phyloP scores from a whole-genome alignment of 805 yeast genomes.

The Naumovozyma baii region DNA sequence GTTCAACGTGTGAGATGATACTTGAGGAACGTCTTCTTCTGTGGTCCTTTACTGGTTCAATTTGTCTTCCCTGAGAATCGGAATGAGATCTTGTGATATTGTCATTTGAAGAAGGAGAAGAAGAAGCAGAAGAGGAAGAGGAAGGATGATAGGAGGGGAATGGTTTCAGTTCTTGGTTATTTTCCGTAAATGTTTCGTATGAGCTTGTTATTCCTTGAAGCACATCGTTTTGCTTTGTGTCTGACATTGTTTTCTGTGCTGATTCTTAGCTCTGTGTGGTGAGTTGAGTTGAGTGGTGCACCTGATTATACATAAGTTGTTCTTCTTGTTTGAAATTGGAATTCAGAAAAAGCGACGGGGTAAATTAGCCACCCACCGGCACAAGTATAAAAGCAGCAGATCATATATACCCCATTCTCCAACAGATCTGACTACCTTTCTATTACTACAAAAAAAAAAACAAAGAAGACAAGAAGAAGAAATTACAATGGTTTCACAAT shows the following conservation, averaged over 20 bases:
- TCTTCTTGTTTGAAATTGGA: too few species aligned
- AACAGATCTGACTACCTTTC: neutral
- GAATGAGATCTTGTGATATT: neutral
- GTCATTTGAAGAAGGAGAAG: too few species aligned
- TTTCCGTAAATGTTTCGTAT: neutral
- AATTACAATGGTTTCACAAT: conserved; percentile 23
- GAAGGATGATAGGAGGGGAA: conserved; percentile 26
- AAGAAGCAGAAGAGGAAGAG: too few species aligned
- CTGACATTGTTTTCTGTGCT: conserved; percentile 5
- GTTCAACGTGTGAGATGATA: conserved; percentile 83
- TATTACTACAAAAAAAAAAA: too few species aligned
- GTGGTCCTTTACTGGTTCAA: conserved; percentile 31
- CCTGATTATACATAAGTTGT: too few species aligned
- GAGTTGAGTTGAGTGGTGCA: too few species aligned
- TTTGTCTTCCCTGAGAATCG: neutral
- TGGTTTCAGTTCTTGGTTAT: conserved; percentile 15
- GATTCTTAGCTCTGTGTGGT: too few species aligned
- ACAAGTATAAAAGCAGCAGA: too few species aligned
- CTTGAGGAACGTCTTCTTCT: conserved; percentile 75
- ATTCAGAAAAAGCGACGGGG: too few species aligned
- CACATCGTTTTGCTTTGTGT: conserved; percentile 4
- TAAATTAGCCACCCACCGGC: too few species aligned
- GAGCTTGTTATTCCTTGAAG: neutral
- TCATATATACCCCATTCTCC: neutral
- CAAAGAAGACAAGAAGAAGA: too few species aligned